A percentile compares a stretch with the other conserved stretches of the same genome.
phyloP scores from a whole-genome alignment of 2,329 filamentous ascomycete genomes.

The Coniochaeta prunicola region DNA sequence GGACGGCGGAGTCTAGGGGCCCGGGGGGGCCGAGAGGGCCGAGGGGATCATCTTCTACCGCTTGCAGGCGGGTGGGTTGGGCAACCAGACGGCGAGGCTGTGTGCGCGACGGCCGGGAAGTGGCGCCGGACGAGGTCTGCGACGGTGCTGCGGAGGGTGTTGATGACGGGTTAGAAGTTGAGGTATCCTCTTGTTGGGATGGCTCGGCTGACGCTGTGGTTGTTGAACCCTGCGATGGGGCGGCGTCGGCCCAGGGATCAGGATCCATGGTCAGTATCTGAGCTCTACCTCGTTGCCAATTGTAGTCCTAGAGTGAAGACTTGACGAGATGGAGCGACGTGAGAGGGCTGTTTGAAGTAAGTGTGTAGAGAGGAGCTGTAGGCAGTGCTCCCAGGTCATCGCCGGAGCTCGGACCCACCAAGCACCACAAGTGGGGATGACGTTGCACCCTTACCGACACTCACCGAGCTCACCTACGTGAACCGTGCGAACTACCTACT shows the following conservation, averaged over 20 bases:
- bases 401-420: neutral
- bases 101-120: neutral
- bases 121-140: neutral
- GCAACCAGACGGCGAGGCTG: conserved; percentile 48
- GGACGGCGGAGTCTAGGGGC: conserved; percentile 37
- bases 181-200: neutral
- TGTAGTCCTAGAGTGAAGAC: neutral
- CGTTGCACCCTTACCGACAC: neutral
- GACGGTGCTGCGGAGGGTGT: neutral
- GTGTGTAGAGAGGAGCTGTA: neutral
- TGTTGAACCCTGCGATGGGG: conserved; percentile 1
- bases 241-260: conserved; percentile 2
- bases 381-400: neutral
- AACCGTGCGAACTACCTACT: too few relatives aligned
- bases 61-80: conserved; percentile 71
- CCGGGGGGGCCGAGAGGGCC: conserved; percentile 61
- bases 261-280: neutral
- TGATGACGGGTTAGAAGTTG: neutral
- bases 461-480: neutral
- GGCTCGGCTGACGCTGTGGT: neutral
- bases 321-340: neutral
- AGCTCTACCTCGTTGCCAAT: neutral
- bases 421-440: neutral
- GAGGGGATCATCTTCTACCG: conserved; percentile 66
- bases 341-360: neutral